phyloP scores from a whole-genome alignment of 108 stramenopile genomes.

The Cylindrotheca closterium region DNA sequence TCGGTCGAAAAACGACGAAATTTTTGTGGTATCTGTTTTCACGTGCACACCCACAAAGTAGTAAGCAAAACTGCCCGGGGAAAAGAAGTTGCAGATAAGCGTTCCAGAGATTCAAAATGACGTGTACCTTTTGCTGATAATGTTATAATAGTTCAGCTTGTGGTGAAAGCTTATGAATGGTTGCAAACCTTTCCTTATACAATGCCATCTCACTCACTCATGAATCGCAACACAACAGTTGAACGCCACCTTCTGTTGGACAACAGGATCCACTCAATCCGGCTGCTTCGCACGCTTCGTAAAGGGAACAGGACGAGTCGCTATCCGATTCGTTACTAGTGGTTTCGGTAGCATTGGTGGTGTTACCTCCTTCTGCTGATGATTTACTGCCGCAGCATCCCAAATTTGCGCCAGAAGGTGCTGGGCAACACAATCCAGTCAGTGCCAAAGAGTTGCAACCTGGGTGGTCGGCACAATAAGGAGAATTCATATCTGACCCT shows the following conservation, averaged over 20 bases:
- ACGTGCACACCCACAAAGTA: too few species aligned
- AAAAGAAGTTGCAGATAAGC: too few species aligned
- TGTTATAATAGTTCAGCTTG: too few species aligned
- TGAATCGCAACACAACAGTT: background rate
- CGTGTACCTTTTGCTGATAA: too few species aligned
- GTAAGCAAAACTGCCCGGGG: too few species aligned
- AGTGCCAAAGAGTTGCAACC: slow-evolving; percentile 29
- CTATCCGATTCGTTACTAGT: too few species aligned
- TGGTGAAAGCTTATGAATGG: too few species aligned
- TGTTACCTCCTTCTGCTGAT: background rate
- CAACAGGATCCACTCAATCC: background rate
- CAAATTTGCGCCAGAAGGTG: slow-evolving; percentile 5
- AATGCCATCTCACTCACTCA: too few species aligned
- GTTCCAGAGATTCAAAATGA: too few species aligned
- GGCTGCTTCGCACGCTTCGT: background rate
- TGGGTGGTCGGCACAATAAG: slow-evolving; percentile 36
- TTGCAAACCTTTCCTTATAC: too few species aligned
- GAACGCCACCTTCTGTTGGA: background rate
- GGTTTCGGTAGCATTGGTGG: background rate
- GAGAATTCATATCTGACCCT: background rate
- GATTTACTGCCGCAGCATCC: background rate
- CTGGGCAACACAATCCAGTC: slow-evolving; percentile 56
- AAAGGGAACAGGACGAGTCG: background rate
- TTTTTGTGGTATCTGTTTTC: too few species aligned
- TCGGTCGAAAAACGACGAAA: too few species aligned